Base-by-base conservation (phyloP, 192 early-diverging fungal genomes). In the Backusella morwellensis region DNA sequence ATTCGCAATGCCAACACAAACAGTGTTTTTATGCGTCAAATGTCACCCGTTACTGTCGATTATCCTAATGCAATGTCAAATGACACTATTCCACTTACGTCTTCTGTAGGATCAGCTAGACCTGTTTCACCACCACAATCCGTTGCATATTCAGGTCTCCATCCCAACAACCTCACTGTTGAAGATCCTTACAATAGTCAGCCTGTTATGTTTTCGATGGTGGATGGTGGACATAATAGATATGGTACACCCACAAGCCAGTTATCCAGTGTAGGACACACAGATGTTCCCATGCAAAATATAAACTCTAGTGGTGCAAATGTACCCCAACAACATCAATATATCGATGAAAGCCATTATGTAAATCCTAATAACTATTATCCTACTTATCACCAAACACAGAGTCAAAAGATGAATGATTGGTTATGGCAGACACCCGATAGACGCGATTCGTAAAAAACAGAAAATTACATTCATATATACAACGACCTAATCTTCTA, bases 401-500 rank as follows among this genome's bases (percentile, higher is more conserved):
- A 38, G 12, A 38, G 7, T 17, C 50, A 66, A 41, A 41, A 36
- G 14, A 34, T 68, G 19, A 21, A 42, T 66, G 66, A 68, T 75
- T 75, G 74, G 74, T 67, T 75, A 35, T 66, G 63, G 66, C 74
- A 75, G 67, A 68, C 74, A 14, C 74, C 74, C 29, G 59, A 66
- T 15, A 75, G 74, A 68, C 52, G 74, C 14, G 44, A 63, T 29
- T 26, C 59, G 11, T 75, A 40, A 40, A 40, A 40, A 40, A 3
- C 8, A 11, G 11, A 40, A 40, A 40, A 38, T 38, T 11, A 12
- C 42, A 44, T 44, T 3, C 12, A 26, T 40, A 40, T 40, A 40
- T 40, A 40, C 38, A 59, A 12, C 54, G 2, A 12, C 6, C 8
- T 23, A 12, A 3, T 59, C 11, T 2, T 9, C 11, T 26, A n/a